phyloP scores from a whole-genome alignment of 202 grass and related monocot species.

The Schoenoplectus tabernaemontani region DNA sequence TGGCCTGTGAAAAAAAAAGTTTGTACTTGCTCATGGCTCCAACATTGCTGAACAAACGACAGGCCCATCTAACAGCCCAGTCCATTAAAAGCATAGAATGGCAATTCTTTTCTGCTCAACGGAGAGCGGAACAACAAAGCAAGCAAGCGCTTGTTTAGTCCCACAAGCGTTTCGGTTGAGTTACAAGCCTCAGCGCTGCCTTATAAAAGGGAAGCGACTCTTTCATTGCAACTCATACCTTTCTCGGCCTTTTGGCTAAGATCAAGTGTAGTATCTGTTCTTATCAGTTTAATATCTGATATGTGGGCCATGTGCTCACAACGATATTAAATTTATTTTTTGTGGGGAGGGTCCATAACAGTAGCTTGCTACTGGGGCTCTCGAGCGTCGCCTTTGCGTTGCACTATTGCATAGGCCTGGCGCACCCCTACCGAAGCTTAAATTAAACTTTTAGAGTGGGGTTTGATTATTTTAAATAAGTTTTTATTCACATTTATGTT shows the following conservation, averaged over 20 bases:
- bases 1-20: too few species aligned
- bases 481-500: too few species aligned
- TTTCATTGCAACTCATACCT: slow-evolving; percentile 12
- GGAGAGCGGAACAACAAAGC: too few species aligned
- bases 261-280: slow-evolving; percentile 58
- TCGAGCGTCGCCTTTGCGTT: background rate
- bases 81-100: background rate
- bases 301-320: slow-evolving; percentile 38
- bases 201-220: background rate
- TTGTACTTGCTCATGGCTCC: too few species aligned
- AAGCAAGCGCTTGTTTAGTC: background rate
- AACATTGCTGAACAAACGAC: too few species aligned
- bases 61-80: background rate
- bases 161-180: background rate
- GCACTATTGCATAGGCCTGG: background rate
- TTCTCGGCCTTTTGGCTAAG: slow-evolving; percentile 65
- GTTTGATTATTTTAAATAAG: too few species aligned
- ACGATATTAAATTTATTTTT: slow-evolving; percentile 57
- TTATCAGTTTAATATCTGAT: slow-evolving; percentile 72
- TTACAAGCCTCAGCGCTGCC: background rate
- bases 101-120: too few species aligned
- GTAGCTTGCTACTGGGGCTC: background rate
- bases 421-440: background rate
- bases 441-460: background rate
- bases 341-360: background rate